Percentiles rank a stretch among this genome's conserved stretches.
phyloP scores from a whole-genome alignment of 2,329 filamentous ascomycete genomes.

The Ilyonectria mors-panacis region DNA sequence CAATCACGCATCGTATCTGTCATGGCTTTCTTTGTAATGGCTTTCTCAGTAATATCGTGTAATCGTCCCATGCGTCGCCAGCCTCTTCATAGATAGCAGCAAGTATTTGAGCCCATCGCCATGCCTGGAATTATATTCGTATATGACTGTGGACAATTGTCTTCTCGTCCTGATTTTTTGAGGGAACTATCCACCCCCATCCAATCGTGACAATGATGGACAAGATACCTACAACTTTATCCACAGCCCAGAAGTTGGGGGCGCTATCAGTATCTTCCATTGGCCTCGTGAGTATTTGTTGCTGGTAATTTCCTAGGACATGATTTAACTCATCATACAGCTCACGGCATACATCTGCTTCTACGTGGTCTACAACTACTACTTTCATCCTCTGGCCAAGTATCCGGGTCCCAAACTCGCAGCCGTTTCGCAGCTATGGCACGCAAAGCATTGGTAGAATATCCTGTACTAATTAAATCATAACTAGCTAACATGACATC shows the following conservation, averaged over 20 bases:
- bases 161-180: no score
- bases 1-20: background rate
- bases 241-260: no score
- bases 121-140: no score
- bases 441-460: slow-evolving; percentile 12
- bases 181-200: no score
- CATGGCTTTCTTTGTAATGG: background rate
- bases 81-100: background rate
- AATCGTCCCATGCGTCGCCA: background rate
- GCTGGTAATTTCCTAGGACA: background rate
- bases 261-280: background rate
- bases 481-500: background rate
- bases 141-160: no score
- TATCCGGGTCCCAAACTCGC: slow-evolving; percentile 21
- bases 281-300: background rate
- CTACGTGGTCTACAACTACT: slow-evolving; percentile 13
- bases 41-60: background rate
- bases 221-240: no score
- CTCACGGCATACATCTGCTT: background rate
- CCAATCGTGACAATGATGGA: no score
- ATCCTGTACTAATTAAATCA: background rate
- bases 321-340: background rate
- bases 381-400: slow-evolving; percentile 11
- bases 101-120: background rate
- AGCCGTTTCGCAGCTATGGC: slow-evolving; percentile 16